Conservation (phyloP, 768 basidiomycete genomes). For the Imleria badia region DNA sequence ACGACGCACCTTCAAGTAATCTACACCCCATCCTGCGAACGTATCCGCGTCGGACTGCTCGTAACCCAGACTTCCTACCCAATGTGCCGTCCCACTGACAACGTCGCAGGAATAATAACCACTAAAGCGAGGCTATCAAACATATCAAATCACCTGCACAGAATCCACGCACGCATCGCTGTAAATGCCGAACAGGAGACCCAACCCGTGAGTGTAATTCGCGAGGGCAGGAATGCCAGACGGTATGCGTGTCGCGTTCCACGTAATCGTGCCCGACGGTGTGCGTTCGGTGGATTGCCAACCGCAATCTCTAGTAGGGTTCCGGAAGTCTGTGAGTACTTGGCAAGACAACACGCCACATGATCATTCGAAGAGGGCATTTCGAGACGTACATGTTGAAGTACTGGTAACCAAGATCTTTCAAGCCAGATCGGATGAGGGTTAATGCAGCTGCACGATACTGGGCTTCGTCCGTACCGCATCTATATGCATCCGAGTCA, state of each 20-base stretch:
- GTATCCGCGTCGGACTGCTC: constrained; percentile 8
- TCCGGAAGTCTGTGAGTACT: too few relatives aligned
- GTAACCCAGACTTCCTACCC: constrained; percentile 10
- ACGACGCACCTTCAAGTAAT: constrained; percentile 14
- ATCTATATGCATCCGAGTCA: not conserved
- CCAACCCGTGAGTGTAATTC: constrained; percentile 7
- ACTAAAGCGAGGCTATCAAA: not conserved
- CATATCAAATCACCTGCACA: not conserved
- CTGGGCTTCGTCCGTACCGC: constrained; percentile 1
- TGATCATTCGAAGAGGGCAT: not conserved
- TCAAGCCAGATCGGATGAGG: constrained; percentile 2
- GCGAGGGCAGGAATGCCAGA: constrained; percentile 13
- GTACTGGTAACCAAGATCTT: constrained; percentile 4
- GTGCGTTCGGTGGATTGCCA: constrained; percentile 10
- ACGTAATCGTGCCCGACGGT: constrained; percentile 2
- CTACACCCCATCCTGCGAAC: constrained; percentile 4
- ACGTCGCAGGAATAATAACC: constrained; percentile 11
- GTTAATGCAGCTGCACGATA: constrained; percentile 8
- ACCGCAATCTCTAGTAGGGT: constrained; percentile 10
- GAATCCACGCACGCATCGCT: constrained; percentile 11
- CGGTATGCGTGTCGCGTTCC: constrained; percentile 9
- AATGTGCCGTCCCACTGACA: not conserved
- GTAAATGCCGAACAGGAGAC: constrained; percentile 9
- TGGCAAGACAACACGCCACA: not conserved
- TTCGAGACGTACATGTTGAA: constrained; percentile 5